Conservation (phyloP, 1,139 yeast species). For the Magnusiomyces tetraspermus region DNA sequence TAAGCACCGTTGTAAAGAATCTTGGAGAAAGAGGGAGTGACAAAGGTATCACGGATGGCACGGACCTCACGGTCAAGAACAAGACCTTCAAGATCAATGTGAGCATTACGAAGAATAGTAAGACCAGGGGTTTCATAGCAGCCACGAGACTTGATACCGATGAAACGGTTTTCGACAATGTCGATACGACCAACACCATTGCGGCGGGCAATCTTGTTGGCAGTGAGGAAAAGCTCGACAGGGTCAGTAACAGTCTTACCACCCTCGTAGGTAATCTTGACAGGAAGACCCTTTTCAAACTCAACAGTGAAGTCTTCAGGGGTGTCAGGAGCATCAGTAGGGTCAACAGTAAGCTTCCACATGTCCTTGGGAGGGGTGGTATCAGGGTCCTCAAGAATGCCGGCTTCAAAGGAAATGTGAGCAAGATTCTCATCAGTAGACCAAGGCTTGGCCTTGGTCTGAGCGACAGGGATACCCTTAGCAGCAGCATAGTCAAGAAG, state of each 20-base stretch:
- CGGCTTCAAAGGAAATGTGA: constrained; percentile 97
- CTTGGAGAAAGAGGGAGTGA: constrained; percentile 84
- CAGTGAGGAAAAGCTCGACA: constrained; percentile 83
- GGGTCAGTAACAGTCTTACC: constrained; percentile 68
- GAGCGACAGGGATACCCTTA: constrained; percentile 88
- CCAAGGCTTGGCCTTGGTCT: constrained; percentile 99
- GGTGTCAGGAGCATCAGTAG: constrained; percentile 82
- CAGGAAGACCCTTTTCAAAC: constrained; percentile 82
- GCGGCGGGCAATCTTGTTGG: constrained; percentile 93
- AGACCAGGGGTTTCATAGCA: constrained; percentile 99
- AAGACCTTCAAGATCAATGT: constrained; percentile 92
- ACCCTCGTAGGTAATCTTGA: constrained; percentile 58
- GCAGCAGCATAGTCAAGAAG: constrained; percentile 85
- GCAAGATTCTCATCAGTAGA: constrained; percentile 98
- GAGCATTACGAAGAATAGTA: constrained; percentile 86
- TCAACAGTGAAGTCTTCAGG: constrained; percentile 84
- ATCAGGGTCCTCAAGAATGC: constrained; percentile 96
- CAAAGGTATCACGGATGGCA: constrained; percentile 91
- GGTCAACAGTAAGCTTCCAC: constrained; percentile 98
- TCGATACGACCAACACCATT: constrained; percentile 99
- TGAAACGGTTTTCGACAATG: constrained; percentile 96
- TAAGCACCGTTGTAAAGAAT: constrained; percentile 93
- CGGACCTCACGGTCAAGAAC: constrained; percentile 97
- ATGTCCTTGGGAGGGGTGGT: constrained; percentile 98
- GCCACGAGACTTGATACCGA: constrained; percentile 97